Conservation (phyloP, 1,284 basidiomycete genomes). For the Sanghuangporus baumii region DNA sequence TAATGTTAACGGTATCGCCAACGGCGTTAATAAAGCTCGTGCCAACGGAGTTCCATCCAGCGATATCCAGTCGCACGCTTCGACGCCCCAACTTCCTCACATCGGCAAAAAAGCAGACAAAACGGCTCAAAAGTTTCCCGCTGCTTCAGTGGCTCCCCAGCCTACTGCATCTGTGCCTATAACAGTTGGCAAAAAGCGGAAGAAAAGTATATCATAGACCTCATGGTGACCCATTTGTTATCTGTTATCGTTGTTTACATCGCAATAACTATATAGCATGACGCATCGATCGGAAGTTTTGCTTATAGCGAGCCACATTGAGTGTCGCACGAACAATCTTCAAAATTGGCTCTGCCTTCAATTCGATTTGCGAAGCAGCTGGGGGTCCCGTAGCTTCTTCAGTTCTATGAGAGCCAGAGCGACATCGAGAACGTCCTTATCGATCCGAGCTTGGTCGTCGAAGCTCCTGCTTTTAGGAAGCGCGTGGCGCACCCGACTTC, state of each 20-base stretch:
- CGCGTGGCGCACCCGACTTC: background rate
- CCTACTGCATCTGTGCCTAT: slow-evolving; percentile 22
- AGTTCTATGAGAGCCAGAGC: slow-evolving; percentile 11
- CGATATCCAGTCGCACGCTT: background rate
- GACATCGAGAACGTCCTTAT: slow-evolving; percentile 12
- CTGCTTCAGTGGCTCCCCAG: slow-evolving; percentile 4
- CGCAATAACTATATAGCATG: slow-evolving; percentile 12
- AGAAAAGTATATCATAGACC: slow-evolving; percentile 28
- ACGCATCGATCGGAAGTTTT: background rate
- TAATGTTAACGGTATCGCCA: slow-evolving; percentile 21
- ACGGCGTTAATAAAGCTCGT: slow-evolving; percentile 19
- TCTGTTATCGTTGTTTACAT: slow-evolving; percentile 5
- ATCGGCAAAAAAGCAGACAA: background rate
- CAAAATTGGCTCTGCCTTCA: background rate
- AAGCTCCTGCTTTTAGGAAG: background rate
- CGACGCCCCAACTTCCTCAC: background rate
- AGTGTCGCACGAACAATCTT: background rate
- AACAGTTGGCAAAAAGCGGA: slow-evolving; percentile 33
- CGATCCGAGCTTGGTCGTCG: background rate
- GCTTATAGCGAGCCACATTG: background rate
- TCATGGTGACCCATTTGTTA: slow-evolving; percentile 15
- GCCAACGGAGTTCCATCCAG: slow-evolving; percentile 20
- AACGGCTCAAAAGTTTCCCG: background rate
- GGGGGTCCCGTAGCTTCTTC: background rate
- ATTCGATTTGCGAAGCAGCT: background rate